A percentile compares a stretch with the other conserved stretches of the same genome.
Evolutionary conservation across 805 yeast species (phyloP).

Genomic region (Lachancea sp.): DNA sequence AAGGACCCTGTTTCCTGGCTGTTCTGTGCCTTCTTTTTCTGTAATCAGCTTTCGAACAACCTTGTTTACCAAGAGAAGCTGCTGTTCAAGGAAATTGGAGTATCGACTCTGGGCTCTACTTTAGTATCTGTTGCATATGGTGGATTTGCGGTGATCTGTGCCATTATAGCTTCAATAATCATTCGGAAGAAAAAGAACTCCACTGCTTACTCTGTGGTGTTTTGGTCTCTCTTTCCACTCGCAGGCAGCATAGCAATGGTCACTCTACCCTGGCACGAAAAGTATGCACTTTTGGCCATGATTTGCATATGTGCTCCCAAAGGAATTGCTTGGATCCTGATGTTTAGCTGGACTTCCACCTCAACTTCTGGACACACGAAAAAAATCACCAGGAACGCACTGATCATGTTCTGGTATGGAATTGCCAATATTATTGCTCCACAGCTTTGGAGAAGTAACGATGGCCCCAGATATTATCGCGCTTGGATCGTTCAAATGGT

Average conservation of each 20-base stretch:
- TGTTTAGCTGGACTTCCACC: conserved; percentile 33
- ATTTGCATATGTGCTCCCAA: conserved; percentile 42
- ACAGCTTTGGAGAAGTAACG: conserved; percentile 44
- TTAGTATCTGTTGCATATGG: conserved; percentile 49
- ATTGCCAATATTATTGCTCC: conserved; percentile 50
- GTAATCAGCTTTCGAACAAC: conserved; percentile 47
- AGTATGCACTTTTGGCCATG: conserved; percentile 42
- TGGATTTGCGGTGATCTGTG: conserved; percentile 40
- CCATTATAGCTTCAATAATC: conserved; percentile 29
- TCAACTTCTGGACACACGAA: conserved; percentile 47
- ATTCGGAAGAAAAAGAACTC: conserved; percentile 24
- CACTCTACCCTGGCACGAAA: conserved; percentile 39
- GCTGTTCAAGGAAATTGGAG: conserved; percentile 42
- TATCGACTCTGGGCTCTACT: conserved; percentile 40
- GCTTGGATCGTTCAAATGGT: conserved; percentile 55
- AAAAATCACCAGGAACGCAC: conserved; percentile 40
- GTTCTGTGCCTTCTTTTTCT: conserved; percentile 36
- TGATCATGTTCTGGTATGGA: conserved; percentile 40
- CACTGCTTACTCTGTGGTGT: conserved; percentile 35
- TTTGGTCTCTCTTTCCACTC: conserved; percentile 40
- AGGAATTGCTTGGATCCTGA: conserved; percentile 38
- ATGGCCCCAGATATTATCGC: conserved; percentile 41
- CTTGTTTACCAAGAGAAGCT: conserved; percentile 47
- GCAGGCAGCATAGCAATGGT: conserved; percentile 42
- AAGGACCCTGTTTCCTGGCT: conserved; percentile 46